phyloP scores from a whole-genome alignment of 2,329 filamentous ascomycete genomes.

The Fusarium sulawesiense region DNA sequence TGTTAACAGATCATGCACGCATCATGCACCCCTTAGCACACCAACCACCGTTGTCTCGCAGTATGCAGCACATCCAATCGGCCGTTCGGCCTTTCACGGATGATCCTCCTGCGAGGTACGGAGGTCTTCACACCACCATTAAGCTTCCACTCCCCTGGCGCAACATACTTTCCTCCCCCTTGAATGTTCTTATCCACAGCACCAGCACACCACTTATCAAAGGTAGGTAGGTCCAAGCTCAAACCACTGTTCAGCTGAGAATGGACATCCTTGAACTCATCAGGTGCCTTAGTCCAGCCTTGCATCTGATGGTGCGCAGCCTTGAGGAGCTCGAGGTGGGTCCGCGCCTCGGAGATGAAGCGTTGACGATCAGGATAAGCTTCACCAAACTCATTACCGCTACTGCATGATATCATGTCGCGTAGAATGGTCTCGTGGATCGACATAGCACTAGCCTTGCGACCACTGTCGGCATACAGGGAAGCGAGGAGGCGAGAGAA shows the following conservation, averaged over 20 bases:
- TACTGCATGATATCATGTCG: constrained; percentile 37
- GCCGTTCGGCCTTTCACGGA: constrained; percentile 1
- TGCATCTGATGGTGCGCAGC: constrained; percentile 32
- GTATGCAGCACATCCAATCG: constrained; percentile 33
- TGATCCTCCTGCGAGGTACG: neutral
- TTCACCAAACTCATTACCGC: constrained; percentile 9
- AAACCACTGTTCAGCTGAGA: constrained; percentile 29
- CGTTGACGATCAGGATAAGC: constrained; percentile 22
- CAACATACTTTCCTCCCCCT: constrained; percentile 38
- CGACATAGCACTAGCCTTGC: constrained; percentile 31
- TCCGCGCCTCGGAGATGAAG: constrained; percentile 26
- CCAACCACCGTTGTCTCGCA: constrained; percentile 36
- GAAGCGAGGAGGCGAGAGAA: constrained; percentile 43
- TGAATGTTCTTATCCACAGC: constrained; percentile 26
- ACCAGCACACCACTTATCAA: constrained; percentile 40
- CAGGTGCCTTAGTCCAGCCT: constrained; percentile 32
- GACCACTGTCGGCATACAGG: constrained; percentile 31
- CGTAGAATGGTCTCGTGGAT: constrained; percentile 40
- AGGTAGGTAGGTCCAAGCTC: constrained; percentile 27
- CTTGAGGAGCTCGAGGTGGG: constrained; percentile 41
- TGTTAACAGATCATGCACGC: neutral
- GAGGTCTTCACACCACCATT: constrained; percentile 22
- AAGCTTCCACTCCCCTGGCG: constrained; percentile 34
- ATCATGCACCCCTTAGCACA: constrained; percentile 3
- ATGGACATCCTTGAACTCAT: constrained; percentile 37